A percentile compares a stretch with the other conserved stretches of the same genome.
Conservation (phyloP, 169 alveolate genomes). For the Perkinsus chesapeaki region DNA sequence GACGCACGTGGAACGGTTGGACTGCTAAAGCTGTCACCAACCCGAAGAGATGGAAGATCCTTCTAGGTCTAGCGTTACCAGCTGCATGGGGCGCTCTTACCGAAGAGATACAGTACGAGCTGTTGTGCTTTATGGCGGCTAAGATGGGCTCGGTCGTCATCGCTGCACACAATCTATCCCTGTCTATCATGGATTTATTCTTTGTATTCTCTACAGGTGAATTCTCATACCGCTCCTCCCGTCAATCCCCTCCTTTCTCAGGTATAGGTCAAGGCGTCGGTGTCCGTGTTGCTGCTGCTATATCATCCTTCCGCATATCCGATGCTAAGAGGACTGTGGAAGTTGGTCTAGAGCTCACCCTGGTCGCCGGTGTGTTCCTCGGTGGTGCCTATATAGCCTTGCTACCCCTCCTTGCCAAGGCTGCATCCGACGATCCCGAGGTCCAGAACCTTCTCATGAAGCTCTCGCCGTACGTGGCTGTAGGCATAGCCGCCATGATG, state of each 20-base stretch:
- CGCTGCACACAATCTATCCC: neutral
- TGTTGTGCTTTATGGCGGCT: neutral
- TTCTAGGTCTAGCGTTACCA: neutral
- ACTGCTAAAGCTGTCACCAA: neutral
- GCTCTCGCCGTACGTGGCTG: neutral
- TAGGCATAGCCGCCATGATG: neutral
- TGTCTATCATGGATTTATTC: neutral
- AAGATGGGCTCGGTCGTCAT: neutral
- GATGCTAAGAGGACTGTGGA: neutral
- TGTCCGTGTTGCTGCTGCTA: neutral
- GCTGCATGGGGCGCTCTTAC: neutral
- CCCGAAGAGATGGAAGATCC: neutral
- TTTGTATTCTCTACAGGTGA: neutral
- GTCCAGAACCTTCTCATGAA: neutral
- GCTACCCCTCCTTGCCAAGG: neutral
- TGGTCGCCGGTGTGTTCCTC: neutral
- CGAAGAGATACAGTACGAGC: neutral
- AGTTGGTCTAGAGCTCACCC: neutral
- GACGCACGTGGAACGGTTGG: neutral
- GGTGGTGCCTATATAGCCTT: neutral
- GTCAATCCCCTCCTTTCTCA: neutral
- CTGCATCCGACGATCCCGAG: neutral
- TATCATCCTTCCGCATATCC: neutral
- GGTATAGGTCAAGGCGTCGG: neutral
- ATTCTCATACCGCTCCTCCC: neutral